Evolutionary conservation across 2,329 filamentous ascomycete genomes (phyloP).

Genomic region (Aspergillus thermomutatus): DNA sequence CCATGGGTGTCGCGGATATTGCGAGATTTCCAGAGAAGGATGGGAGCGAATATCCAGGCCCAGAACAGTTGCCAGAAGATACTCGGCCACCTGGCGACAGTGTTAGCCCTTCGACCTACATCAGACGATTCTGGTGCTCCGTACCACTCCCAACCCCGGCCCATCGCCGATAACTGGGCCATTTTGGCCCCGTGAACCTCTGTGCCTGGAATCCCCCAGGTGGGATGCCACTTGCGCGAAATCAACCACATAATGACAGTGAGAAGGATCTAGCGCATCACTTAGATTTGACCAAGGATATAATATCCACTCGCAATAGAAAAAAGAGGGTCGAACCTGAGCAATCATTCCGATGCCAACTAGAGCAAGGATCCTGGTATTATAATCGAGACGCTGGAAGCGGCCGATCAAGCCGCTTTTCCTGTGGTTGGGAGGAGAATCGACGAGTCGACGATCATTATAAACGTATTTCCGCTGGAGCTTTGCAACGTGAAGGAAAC

Average conservation of each 20-base stretch:
- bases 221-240: slow-evolving; percentile 63
- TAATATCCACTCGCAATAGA: too few relatives aligned
- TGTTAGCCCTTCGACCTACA: too few relatives aligned
- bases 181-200: slow-evolving; percentile 48
- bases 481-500: slow-evolving; percentile 58
- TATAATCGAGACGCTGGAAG: slow-evolving; percentile 26
- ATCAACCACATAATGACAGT: slow-evolving; percentile 60
- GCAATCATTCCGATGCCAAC: slow-evolving; percentile 54
- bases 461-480: slow-evolving; percentile 49
- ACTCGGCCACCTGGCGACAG: slow-evolving; percentile 11
- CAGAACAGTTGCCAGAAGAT: slow-evolving; percentile 32
- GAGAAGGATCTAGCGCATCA: slow-evolving; percentile 49
- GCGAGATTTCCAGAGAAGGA: slow-evolving; percentile 58
- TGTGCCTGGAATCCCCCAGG: slow-evolving; percentile 48
- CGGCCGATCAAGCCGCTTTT: slow-evolving; percentile 18
- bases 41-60: slow-evolving; percentile 19
- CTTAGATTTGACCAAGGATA: slow-evolving; percentile 3
- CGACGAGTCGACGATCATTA: slow-evolving; percentile 4
- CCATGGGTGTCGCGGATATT: slow-evolving; percentile 62
- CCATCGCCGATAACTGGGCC: slow-evolving; percentile 39
- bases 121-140: not conserved
- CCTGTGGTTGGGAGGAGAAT: slow-evolving; percentile 4
- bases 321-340: slow-evolving; percentile 45
- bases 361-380: slow-evolving; percentile 25
- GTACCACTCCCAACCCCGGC: slow-evolving; percentile 62